Base-by-base conservation (phyloP, 1,139 yeast species). In the Geotrichum candidum region DNA sequence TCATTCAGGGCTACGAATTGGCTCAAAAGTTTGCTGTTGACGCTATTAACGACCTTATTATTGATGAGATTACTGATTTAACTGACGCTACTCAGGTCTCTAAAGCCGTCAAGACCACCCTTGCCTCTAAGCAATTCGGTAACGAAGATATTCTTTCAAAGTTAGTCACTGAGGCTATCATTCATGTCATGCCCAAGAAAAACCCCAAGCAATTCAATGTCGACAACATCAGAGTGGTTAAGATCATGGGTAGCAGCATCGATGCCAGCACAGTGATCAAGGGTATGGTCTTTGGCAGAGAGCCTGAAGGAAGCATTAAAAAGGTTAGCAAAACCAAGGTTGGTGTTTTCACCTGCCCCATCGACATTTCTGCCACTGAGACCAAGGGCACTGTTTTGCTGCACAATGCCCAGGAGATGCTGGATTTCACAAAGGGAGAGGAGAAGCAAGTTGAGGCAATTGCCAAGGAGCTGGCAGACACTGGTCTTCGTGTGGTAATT, bases 201-300 rank as follows among this genome's bases (percentile, higher is more conserved):
- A 78, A 79, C 67, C 82, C 85, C n/a, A 72, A 73, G 56, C 73
- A 75, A 51, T 92, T 92, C 80, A 94, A 92, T 73, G 94, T 94
- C 63, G 99, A 94, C 73, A 88, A 91, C 62, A 83, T 94, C 65
- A 85, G 99, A 74, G 97, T 94, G 38, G 99, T 94, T 57, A 94
- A 94, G 77, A 88, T 94, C 69, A 90, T 94, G 97, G 99, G 99
- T 64, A 82, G 96, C 27, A 82, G 95, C 61, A 79, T 95, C 68
- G 77, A 80, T 46, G 82, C 82, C 68, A 88, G 96, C 10, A 82
- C 82, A 69, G 99, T 95, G 61, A 80, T 95, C 68, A 90, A 89
- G 76, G 99, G 99, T 68, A 94, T 94, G 99, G 97, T 95, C 52
- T 94, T 95, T 81, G 96, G 96, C 68, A 84, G 96, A 71, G 96